Conservation (phyloP, 169 alveolate species). For the Perkinsus chesapeaki region DNA sequence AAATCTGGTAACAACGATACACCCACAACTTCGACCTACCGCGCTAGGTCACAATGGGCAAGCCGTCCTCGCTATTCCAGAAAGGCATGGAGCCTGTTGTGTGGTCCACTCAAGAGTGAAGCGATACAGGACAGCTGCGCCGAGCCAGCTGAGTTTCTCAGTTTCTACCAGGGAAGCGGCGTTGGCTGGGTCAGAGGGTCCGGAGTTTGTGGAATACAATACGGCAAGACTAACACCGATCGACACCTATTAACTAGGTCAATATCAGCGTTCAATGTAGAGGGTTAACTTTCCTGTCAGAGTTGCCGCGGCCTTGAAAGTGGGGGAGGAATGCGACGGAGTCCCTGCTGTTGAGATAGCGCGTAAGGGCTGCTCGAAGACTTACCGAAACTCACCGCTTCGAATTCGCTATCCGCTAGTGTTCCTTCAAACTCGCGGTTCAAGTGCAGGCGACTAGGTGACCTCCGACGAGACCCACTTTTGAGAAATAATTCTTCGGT, state of each 20-base stretch:
- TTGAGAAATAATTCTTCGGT: too few relatives aligned
- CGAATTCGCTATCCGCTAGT: too few relatives aligned
- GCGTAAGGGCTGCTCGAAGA: too few relatives aligned
- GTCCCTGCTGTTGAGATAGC: neutral
- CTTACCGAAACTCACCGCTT: too few relatives aligned
- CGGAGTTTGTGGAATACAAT: conserved; percentile 11
- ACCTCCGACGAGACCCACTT: neutral
- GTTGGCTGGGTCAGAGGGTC: conserved; percentile 36
- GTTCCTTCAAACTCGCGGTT: too few relatives aligned
- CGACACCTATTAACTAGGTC: neutral
- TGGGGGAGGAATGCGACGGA: neutral
- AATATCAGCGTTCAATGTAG: neutral
- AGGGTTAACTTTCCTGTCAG: neutral
- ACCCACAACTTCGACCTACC: neutral
- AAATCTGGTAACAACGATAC: neutral
- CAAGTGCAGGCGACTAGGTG: too few relatives aligned
- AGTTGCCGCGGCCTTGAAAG: neutral
- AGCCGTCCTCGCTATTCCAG: conserved; percentile 55
- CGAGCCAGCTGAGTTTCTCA: neutral
- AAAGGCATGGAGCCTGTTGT: conserved; percentile 65
- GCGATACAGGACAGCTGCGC: neutral
- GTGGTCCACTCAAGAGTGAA: conserved; percentile 33
- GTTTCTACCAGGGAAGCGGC: conserved; percentile 28
- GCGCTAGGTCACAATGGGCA: conserved; percentile 44
- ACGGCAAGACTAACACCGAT: neutral